These are phyloP conservation scores for Aleurites moluccanus DNA, from an alignment of 441 rosid species.

Conservation along the genomic window DNA sequence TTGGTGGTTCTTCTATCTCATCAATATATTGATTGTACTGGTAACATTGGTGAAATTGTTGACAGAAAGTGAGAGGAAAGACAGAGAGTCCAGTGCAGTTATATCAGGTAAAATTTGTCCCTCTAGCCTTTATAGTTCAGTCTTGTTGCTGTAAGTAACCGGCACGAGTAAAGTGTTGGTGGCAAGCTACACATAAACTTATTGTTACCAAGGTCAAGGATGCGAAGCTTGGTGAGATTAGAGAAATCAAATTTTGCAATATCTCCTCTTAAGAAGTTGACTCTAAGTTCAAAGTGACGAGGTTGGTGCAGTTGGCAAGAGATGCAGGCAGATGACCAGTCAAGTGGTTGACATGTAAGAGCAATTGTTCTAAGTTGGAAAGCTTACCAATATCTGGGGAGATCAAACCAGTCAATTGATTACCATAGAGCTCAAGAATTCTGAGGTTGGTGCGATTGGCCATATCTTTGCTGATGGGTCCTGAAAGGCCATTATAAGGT, in stretches of 20 bases:
- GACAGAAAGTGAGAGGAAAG: conserved; percentile 62
- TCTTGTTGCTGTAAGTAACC: conserved; percentile 57
- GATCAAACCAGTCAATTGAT: conserved; percentile 10
- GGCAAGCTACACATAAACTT: conserved; percentile 65
- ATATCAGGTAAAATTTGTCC: conserved; percentile 59
- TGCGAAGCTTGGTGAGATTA: conserved; percentile 46
- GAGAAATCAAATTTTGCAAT: conserved; percentile 34
- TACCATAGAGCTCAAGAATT: conserved; percentile 5
- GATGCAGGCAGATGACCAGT: conserved; percentile 7
- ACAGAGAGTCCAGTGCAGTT: conserved; percentile 40
- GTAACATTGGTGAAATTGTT: conserved; percentile 56
- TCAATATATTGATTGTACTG: conserved; percentile 40
- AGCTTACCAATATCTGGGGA: conserved; percentile 3
- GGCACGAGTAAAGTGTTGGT: conserved; percentile 58
- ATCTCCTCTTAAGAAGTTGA: conserved; percentile 38
- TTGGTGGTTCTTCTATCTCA: conserved; percentile 48
- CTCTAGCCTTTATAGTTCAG: conserved; percentile 54
- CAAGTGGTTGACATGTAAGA: conserved; percentile 4
- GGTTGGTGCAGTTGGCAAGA: conserved; percentile 40
- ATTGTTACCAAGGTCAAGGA: conserved; percentile 71
- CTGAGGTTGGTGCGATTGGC: conserved; percentile 35
- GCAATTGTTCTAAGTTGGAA: background rate
- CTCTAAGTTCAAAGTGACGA: conserved; percentile 48
- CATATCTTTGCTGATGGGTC: conserved; percentile 40
- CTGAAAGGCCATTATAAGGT: conserved; percentile 48